These are phyloP conservation scores for Penicillium manginii DNA, from an alignment of 495 filamentous ascomycete genomes.

Conservation along the genomic window DNA sequence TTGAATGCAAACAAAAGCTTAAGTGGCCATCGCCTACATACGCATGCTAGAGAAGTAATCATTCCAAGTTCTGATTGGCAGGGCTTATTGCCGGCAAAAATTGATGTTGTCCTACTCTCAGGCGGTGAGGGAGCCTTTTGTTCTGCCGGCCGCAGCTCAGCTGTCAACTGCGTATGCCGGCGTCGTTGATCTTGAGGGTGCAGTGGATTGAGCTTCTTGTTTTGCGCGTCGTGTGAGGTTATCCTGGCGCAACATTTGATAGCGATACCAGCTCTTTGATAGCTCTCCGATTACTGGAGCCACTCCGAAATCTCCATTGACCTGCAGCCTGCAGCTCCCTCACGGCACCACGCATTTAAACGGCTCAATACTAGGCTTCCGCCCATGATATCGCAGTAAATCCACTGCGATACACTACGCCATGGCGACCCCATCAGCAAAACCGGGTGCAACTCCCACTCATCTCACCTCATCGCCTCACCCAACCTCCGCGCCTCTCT, in stretches of 20 bases:
- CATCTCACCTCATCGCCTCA: constrained; percentile 51
- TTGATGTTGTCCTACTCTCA: no score
- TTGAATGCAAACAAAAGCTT: no score
- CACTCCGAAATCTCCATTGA: not conserved
- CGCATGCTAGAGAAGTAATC: no score
- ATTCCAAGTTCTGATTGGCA: no score
- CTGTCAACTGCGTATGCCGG: not conserved
- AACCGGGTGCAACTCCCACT: constrained; percentile 50
- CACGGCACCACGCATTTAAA: not conserved
- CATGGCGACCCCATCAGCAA: constrained; percentile 54
- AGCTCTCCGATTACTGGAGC: not conserved
- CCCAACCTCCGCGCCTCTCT: constrained; percentile 42
- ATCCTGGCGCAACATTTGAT: not conserved
- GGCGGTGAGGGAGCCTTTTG: not conserved
- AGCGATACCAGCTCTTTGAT: not conserved
- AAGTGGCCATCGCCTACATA: no score
- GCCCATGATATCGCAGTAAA: not conserved
- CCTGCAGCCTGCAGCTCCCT: not conserved
- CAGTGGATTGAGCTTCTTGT: not conserved
- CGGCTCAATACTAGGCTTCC: not conserved
- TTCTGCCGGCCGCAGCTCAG: not conserved
- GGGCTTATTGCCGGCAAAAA: no score
- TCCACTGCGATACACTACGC: not conserved
- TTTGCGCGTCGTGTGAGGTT: constrained; percentile 6
- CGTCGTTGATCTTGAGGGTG: not conserved